Evolutionary conservation across 352 stramenopile genomes (phyloP).

Genomic region (Globisporangium echinulatum): DNA sequence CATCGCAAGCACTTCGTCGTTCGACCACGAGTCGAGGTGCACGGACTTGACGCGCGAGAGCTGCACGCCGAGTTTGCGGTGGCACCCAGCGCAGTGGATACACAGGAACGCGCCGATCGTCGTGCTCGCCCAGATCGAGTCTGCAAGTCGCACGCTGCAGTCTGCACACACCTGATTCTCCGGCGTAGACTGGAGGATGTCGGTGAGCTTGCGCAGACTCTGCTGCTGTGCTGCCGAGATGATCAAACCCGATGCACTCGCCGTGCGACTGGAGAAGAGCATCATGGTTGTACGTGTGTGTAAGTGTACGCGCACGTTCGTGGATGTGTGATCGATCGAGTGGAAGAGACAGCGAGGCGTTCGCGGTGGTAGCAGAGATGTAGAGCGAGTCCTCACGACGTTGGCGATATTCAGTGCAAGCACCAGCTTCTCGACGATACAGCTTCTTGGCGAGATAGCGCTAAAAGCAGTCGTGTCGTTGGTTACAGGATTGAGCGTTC

Average conservation of each 20-base stretch:
- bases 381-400: neutral
- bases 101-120: constrained; percentile 94
- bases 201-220: constrained; percentile 45
- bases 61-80: constrained; percentile 94
- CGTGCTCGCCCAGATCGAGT: constrained; percentile 91
- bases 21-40: constrained; percentile 68
- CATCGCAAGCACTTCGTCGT: constrained; percentile 67
- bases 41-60: constrained; percentile 86
- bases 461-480: too few relatives aligned
- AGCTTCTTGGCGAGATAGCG: too few relatives aligned
- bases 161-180: constrained; percentile 81
- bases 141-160: constrained; percentile 53
- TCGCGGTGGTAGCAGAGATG: too few relatives aligned
- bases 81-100: constrained; percentile 93
- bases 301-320: neutral
- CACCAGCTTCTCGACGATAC: too few relatives aligned
- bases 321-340: neutral
- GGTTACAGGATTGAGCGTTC: too few relatives aligned
- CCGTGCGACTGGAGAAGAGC: constrained; percentile 29
- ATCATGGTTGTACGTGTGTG: constrained; percentile 18
- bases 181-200: constrained; percentile 42
- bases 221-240: constrained; percentile 26
- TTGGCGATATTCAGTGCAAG: neutral
- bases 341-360: neutral
- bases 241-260: constrained; percentile 14